Percentiles rank a stretch among this genome's conserved stretches.
phyloP scores from a whole-genome alignment of 768 basidiomycete genomes.

The Suillus ampliporus region DNA sequence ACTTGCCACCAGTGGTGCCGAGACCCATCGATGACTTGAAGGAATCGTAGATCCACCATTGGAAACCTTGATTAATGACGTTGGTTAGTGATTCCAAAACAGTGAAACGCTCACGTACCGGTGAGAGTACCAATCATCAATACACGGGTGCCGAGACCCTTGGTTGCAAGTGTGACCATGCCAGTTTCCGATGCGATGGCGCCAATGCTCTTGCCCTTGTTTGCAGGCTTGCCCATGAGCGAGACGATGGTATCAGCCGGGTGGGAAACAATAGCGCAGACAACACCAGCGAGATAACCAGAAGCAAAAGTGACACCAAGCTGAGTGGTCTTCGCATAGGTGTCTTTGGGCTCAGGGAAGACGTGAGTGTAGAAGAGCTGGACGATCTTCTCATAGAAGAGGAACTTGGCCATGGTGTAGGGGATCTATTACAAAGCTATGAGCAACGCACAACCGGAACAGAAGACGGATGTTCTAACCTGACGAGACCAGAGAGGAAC shows the following conservation, averaged over 20 bases:
- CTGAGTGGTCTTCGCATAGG: conserved; percentile 81
- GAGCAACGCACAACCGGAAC: neutral
- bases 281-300: conserved; percentile 94
- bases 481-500: conserved; percentile 90
- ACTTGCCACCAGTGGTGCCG: conserved; percentile 90
- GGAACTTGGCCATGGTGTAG: conserved; percentile 99
- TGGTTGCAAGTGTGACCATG: conserved; percentile 66
- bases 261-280: conserved; percentile 96
- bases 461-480: conserved; percentile 43
- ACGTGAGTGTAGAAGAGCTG: conserved; percentile 88
- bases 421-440: conserved; percentile 65
- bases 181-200: conserved; percentile 77
- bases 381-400: conserved; percentile 91
- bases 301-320: conserved; percentile 89
- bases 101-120: conserved; percentile 32
- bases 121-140: conserved; percentile 77
- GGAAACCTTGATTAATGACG: conserved; percentile 63
- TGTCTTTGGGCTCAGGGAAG: conserved; percentile 78
- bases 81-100: neutral
- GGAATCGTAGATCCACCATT: conserved; percentile 93
- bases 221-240: conserved; percentile 86
- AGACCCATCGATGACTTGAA: conserved; percentile 87
- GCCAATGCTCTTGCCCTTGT: conserved; percentile 82
- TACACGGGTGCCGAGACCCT: conserved; percentile 88
- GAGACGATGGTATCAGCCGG: conserved; percentile 95